These are phyloP conservation scores for Achaetomium macrosporum DNA, from an alignment of 2,329 filamentous ascomycete species.

Conservation along the genomic window DNA sequence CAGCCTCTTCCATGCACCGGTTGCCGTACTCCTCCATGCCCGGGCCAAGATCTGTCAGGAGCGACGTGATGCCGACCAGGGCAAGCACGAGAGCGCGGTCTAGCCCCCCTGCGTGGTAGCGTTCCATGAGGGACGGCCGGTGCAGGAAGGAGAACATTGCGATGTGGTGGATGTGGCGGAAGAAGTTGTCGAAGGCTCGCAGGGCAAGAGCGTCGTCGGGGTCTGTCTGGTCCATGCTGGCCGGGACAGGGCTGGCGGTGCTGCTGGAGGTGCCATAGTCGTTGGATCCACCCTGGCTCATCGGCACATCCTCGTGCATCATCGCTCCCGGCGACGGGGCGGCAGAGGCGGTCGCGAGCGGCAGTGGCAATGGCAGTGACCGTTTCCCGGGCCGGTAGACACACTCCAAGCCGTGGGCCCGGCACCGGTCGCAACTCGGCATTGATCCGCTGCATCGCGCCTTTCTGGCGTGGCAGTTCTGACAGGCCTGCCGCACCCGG, in stretches of 20 bases:
- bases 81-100: constrained; percentile 49
- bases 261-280: constrained; percentile 25
- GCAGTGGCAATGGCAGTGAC: constrained; percentile 20
- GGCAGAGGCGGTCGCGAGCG: constrained; percentile 4
- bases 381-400: constrained; percentile 48
- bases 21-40: constrained; percentile 48
- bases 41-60: constrained; percentile 49
- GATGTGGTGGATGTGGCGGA: constrained; percentile 54
- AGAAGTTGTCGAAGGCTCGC: constrained; percentile 52
- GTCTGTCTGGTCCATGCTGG: constrained; percentile 29
- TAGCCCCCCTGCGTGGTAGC: constrained; percentile 51
- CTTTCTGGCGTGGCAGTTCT: constrained; percentile 53
- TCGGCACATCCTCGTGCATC: constrained; percentile 18
- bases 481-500: constrained; percentile 51
- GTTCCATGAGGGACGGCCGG: constrained; percentile 54
- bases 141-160: constrained; percentile 55
- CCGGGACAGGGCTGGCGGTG: constrained; percentile 23
- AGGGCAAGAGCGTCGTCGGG: constrained; percentile 45
- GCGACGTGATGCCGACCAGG: constrained; percentile 50
- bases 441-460: constrained; percentile 53
- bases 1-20: constrained; percentile 50
- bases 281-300: constrained; percentile 19
- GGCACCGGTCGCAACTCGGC: constrained; percentile 48
- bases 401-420: constrained; percentile 49
- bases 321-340: constrained; percentile 24